Conservation (phyloP, 1,139 yeast genomes). For the Kodamaea arcana region DNA sequence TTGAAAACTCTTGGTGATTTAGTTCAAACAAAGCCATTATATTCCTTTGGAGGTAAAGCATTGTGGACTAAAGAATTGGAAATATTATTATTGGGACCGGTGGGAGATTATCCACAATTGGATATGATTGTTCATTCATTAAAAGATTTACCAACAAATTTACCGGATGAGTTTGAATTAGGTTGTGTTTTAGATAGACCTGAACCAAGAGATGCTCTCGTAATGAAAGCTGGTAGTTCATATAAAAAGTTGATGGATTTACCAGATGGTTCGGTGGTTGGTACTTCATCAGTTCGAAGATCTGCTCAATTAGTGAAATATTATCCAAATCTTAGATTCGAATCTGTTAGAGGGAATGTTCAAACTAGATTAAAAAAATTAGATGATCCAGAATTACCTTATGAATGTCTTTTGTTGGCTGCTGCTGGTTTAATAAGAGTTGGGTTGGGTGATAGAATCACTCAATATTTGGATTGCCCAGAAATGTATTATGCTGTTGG, state of each 20-base stretch:
- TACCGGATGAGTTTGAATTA: conserved; percentile 85
- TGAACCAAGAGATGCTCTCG: conserved; percentile 91
- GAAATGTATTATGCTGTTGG: conserved; percentile 97
- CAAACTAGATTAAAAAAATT: conserved; percentile 78
- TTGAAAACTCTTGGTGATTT: conserved; percentile 88
- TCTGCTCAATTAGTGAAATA: conserved; percentile 59
- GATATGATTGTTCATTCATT: conserved; percentile 92
- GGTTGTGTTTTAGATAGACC: conserved; percentile 86
- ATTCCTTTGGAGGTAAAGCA: conserved; percentile 93
- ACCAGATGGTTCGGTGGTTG: conserved; percentile 84
- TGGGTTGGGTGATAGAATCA: conserved; percentile 68
- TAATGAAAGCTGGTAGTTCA: conserved; percentile 65
- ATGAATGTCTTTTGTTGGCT: conserved; percentile 78
- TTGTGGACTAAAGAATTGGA: conserved; percentile 96
- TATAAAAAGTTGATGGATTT: conserved; percentile 65
- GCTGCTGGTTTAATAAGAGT: conserved; percentile 85
- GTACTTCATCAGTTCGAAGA: conserved; percentile 91
- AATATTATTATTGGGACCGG: conserved; percentile 58
- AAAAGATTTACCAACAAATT: conserved; percentile 89
- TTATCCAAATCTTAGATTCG: conserved; percentile 44
- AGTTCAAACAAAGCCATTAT: conserved; percentile 77
- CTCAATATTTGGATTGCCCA: conserved; percentile 64
- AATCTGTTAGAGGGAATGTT: conserved; percentile 84
- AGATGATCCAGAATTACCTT: conserved; percentile 61
- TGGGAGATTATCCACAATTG: conserved; percentile 63